Evolutionary conservation across 73 alveolate species (phyloP).

Genomic region (Urostyla sp.): DNA sequence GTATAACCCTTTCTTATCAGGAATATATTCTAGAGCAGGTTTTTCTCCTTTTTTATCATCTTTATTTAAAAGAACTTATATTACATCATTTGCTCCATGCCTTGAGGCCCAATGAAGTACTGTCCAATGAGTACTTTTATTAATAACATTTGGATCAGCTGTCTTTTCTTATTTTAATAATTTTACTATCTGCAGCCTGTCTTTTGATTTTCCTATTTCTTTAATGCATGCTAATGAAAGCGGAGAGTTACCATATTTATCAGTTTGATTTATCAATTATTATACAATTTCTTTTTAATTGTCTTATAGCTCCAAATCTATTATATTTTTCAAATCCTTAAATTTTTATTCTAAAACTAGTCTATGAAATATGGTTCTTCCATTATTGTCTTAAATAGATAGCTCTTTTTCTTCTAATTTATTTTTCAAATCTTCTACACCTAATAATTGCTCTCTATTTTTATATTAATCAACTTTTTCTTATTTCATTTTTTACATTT

Average conservation of each 20-base stretch:
- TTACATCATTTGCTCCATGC: slow-evolving; percentile 8
- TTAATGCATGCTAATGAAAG: slow-evolving; percentile 7
- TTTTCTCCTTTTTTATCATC: no score
- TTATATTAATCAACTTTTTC: no score
- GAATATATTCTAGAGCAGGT: slow-evolving; percentile 9
- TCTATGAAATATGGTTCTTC: slow-evolving; percentile 47
- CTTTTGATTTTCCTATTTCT: background rate
- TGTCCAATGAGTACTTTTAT: slow-evolving; percentile 34
- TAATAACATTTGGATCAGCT: slow-evolving; percentile 20
- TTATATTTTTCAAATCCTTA: background rate
- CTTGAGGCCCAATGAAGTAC: slow-evolving; percentile 60
- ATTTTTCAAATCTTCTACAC: no score
- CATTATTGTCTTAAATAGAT: slow-evolving; percentile 55
- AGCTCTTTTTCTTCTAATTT: background rate
- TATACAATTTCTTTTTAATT: background rate
- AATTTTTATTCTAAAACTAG: slow-evolving; percentile 51
- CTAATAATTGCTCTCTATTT: no score
- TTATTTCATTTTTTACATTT: no score
- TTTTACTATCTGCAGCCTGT: background rate
- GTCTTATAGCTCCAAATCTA: background rate
- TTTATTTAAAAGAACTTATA: background rate
- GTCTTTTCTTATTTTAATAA: background rate
- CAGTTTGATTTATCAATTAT: slow-evolving; percentile 6
- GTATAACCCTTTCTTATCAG: slow-evolving; percentile 50
- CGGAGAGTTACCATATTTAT: slow-evolving; percentile 58